Conservation (phyloP, 208 protist species). For the Acanthamoeba castellanii region DNA sequence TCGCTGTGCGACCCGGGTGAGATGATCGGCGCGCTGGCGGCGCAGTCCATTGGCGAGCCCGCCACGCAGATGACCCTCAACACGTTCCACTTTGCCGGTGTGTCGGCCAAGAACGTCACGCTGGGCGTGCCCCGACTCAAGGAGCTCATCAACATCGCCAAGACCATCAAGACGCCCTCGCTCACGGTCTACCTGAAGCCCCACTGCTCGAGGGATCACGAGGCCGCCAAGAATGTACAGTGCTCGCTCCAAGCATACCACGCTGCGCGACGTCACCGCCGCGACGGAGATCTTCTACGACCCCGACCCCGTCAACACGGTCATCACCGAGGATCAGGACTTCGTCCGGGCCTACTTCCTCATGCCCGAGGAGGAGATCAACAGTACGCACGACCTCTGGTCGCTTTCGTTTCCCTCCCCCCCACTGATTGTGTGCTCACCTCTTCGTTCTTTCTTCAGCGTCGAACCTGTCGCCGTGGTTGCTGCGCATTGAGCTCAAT, state of each 20-base stretch:
- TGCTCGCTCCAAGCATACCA: conserved; percentile 96
- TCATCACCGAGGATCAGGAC: conserved; percentile 96
- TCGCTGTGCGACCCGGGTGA: conserved; percentile 97
- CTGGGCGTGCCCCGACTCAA: conserved; percentile 99
- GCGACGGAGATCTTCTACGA: conserved; percentile 98
- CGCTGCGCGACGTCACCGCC: conserved; percentile 93
- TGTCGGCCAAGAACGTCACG: conserved; percentile 99
- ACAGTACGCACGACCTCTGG: background rate
- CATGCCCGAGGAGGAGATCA: conserved; percentile 82
- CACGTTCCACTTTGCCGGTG: conserved; percentile 99
- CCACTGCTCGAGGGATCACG: conserved; percentile 18
- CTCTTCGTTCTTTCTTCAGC: background rate
- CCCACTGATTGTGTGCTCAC: conserved; percentile 46
- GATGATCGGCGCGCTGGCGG: conserved; percentile 98
- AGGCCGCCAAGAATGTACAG: conserved; percentile 92
- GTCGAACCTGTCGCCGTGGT: conserved; percentile 93
- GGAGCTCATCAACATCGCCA: conserved; percentile 99
- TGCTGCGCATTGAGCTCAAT: conserved; percentile 97
- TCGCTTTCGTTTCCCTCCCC: conserved; percentile 39
- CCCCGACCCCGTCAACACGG: conserved; percentile 94
- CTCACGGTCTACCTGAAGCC: conserved; percentile 88
- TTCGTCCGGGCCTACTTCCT: conserved; percentile 91
- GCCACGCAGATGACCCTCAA: conserved; percentile 99
- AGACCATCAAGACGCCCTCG: conserved; percentile 96
- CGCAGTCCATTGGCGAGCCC: conserved; percentile 99